phyloP scores from a whole-genome alignment of 73 alveolate species.

The Durusdinium trenchii region DNA sequence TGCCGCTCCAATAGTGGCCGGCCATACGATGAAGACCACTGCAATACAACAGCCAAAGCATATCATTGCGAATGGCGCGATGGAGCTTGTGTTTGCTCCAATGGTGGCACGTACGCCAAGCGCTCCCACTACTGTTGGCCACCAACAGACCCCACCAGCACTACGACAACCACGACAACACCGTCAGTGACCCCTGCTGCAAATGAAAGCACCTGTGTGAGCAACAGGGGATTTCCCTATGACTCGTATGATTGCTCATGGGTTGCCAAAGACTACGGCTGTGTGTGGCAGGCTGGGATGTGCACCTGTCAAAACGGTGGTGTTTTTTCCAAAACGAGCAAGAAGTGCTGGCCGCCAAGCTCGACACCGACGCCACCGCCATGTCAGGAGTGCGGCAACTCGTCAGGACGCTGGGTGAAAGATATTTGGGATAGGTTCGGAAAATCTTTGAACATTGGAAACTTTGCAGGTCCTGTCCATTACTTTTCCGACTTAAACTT shows the following conservation, averaged over 20 bases:
- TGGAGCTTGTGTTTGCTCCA: conserved; percentile 8
- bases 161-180: background rate
- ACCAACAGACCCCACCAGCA: background rate
- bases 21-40: background rate
- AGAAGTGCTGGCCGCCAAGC: conserved; percentile 6
- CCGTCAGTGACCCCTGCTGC: background rate
- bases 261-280: background rate
- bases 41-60: background rate
- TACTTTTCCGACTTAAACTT: background rate
- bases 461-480: no score
- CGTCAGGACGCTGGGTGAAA: background rate
- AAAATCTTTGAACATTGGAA: background rate
- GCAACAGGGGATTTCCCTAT: conserved; percentile 11
- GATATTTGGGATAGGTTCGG: background rate
- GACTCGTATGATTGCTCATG: background rate
- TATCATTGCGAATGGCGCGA: background rate
- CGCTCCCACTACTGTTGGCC: conserved; percentile 15
- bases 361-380: background rate
- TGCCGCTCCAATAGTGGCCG: conserved; percentile 32
- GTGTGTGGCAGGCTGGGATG: background rate
- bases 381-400: background rate
- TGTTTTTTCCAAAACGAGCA: background rate
- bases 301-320: conserved; percentile 17
- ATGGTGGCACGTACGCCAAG: conserved; percentile 21
- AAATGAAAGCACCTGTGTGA: conserved; percentile 6